Evolutionary conservation across 495 filamentous ascomycete species (phyloP).

Genomic region (Rhizodiscina lignyota): DNA sequence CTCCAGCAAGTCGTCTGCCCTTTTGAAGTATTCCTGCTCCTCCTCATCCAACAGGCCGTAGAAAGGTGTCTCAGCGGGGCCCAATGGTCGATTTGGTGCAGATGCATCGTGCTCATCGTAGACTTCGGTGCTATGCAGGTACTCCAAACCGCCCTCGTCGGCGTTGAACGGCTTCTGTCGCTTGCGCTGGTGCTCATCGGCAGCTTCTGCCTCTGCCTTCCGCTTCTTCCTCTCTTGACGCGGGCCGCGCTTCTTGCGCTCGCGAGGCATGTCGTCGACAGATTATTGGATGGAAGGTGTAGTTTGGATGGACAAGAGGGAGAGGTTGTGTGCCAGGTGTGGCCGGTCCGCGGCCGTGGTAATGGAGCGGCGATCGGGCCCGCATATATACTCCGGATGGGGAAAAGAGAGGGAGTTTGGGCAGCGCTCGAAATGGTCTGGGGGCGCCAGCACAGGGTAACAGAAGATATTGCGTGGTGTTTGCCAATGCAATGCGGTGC

Average conservation of each 20-base stretch:
- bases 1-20: slow-evolving; percentile 76
- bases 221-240: slow-evolving; percentile 39
- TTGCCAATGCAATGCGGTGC: too few relatives aligned
- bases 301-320: neutral
- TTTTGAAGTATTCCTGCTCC: slow-evolving; percentile 88
- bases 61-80: slow-evolving; percentile 39
- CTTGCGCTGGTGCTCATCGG: neutral
- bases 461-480: too few relatives aligned
- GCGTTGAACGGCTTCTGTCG: neutral
- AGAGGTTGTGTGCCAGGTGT: too few relatives aligned
- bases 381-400: too few relatives aligned
- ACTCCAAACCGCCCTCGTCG: neutral
- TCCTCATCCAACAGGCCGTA: slow-evolving; percentile 79
- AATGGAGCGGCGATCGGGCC: too few relatives aligned
- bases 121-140: neutral
- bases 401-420: too few relatives aligned
- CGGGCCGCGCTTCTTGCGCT: slow-evolving; percentile 52
- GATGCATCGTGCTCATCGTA: slow-evolving; percentile 5
- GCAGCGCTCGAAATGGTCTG: too few relatives aligned
- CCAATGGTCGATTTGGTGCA: neutral
- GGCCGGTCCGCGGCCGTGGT: too few relatives aligned
- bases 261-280: slow-evolving; percentile 31
- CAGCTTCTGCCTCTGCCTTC: slow-evolving; percentile 30
- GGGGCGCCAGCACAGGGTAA: too few relatives aligned
- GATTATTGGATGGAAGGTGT: too few relatives aligned